Base-by-base conservation (phyloP, 257 asterid species). In the Orobanche coerulescens region DNA sequence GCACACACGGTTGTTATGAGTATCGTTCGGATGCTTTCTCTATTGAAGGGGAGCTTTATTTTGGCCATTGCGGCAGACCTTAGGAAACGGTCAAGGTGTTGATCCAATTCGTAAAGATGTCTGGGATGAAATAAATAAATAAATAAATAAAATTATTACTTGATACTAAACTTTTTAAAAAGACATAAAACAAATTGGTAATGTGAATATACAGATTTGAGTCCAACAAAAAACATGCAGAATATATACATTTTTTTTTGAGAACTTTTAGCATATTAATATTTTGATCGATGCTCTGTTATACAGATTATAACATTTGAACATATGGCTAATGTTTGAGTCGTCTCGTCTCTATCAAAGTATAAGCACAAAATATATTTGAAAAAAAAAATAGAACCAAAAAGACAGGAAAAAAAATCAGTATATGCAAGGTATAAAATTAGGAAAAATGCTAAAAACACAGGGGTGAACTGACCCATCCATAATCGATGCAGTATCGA, bases 21-120 rank as follows among this genome's bases (percentile, higher is more conserved):
- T 64, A 92, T 88, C 24, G 56, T 70, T 53, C 90, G 70, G 20
- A 86, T 86, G 73, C 64, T 75, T 67, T 88, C 93, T 62, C 85
- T 62, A 31, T 81, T 80, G 23, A 88, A 88, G 0, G 95, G 95
- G 51, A 67, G 85, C 64, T 75, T 76, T 62, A 92, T 86, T 68
- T 84, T 92, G 64, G 94, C 96, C 96, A 82, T 84, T 58, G 71
- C 56, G 43, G 96, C 90, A n/a, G 96, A 92, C 3, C 83, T 65
- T 36, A 92, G 33, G 71, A 92, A 82, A 28, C 98, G 95, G 42
- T 82, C 81, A 11, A 92, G 79, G 76, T 92, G 96, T 70, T 92
- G 94, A 46, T 92, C 94, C 80, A 88, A 68, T 67, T 92, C 98
- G 28, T 92, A 92, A 2, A 92, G 93, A 75, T 77, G 61, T 66